Conservation (phyloP, 805 yeast species). For the Vanderwaltozyma yarrowii region DNA sequence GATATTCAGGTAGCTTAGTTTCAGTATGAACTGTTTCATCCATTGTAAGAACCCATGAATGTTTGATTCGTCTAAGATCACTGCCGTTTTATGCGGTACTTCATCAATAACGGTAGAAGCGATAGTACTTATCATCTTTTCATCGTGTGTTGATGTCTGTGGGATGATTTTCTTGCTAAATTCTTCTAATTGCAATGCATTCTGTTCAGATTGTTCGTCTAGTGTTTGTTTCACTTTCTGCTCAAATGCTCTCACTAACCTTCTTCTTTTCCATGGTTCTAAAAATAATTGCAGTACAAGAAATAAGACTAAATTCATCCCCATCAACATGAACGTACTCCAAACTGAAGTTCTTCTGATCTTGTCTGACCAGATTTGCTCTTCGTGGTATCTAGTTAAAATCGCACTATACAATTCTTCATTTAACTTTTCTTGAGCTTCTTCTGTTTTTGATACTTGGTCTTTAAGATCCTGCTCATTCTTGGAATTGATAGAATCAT, state of each 20-base stretch:
- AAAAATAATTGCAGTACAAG: slow-evolving; percentile 73
- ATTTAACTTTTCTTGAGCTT: slow-evolving; percentile 56
- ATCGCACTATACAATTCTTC: slow-evolving; percentile 64
- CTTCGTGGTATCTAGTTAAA: slow-evolving; percentile 86
- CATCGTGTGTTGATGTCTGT: neutral
- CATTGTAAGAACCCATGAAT: too few relatives aligned
- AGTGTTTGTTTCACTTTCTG: slow-evolving; percentile 55
- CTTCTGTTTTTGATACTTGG: slow-evolving; percentile 45
- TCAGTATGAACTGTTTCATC: too few relatives aligned
- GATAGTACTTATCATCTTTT: too few relatives aligned
- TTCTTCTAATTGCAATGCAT: too few relatives aligned
- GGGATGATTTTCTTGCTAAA: too few relatives aligned
- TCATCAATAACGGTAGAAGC: too few relatives aligned
- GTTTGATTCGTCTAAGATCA: too few relatives aligned
- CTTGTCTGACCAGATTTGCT: slow-evolving; percentile 96
- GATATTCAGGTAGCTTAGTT: too few relatives aligned
- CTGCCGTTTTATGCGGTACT: too few relatives aligned
- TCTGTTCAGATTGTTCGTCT: slow-evolving; percentile 19
- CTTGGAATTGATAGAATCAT: slow-evolving; percentile 66
- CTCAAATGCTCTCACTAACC: slow-evolving; percentile 77
- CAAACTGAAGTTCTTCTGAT: slow-evolving; percentile 90
- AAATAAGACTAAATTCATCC: slow-evolving; percentile 68
- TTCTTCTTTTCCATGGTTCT: slow-evolving; percentile 88
- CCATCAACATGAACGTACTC: slow-evolving; percentile 92
- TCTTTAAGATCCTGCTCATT: slow-evolving; percentile 43